Percentiles rank a stretch among this genome's conserved stretches.
phyloP scores from a whole-genome alignment of 371 early-diverging fungal genomes.

The Lichtheimia ramosa region DNA sequence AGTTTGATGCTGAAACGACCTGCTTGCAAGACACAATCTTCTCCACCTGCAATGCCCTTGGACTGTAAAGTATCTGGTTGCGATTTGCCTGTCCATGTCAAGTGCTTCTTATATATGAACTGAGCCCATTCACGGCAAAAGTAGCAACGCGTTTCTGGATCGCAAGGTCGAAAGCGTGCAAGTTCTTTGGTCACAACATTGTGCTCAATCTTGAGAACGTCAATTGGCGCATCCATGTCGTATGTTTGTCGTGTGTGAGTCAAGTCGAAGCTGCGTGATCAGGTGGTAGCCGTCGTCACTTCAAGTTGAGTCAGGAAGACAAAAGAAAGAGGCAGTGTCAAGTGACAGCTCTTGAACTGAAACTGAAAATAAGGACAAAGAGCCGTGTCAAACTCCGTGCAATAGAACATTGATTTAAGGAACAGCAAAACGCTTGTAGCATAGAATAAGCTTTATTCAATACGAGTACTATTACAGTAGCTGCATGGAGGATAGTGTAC shows the following conservation, averaged over 20 bases:
- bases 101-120: slow-evolving; percentile 71
- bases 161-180: slow-evolving; percentile 71
- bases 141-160: slow-evolving; percentile 66
- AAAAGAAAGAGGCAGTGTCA: no score
- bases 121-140: slow-evolving; percentile 86
- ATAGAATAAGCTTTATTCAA: no score
- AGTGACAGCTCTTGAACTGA: no score
- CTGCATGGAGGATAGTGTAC: no score
- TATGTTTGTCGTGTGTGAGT: neutral
- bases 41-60: neutral
- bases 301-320: no score
- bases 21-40: slow-evolving; percentile 13
- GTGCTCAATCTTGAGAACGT: slow-evolving; percentile 38
- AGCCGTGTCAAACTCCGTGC: no score
- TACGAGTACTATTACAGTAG: no score
- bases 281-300: no score
- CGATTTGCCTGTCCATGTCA: slow-evolving; percentile 36
- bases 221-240: slow-evolving; percentile 28
- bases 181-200: slow-evolving; percentile 67
- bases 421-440: no score
- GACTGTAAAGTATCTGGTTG: slow-evolving; percentile 23
- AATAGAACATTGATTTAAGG: no score
- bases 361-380: no score
- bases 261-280: no score
- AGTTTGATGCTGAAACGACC: slow-evolving; percentile 19